phyloP scores from a whole-genome alignment of 371 early-diverging fungal species.

The Ordospora pajunii region DNA sequence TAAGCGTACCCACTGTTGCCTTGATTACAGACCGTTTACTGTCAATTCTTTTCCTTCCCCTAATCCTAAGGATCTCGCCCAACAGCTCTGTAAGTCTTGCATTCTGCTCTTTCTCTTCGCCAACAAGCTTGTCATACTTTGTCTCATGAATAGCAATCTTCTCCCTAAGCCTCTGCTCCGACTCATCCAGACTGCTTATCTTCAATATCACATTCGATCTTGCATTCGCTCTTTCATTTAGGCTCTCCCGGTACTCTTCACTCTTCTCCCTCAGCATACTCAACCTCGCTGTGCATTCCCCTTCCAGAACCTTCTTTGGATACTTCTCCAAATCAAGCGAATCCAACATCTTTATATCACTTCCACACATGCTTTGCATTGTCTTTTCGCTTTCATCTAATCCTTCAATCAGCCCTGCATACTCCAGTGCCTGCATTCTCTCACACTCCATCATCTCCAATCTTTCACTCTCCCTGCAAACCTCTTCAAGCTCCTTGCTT shows the following conservation, averaged over 20 bases:
- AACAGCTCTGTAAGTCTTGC: slow-evolving; percentile 66
- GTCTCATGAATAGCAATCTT: neutral
- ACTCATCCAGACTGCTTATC: neutral
- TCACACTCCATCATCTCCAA: neutral
- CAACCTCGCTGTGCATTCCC: slow-evolving; percentile 21
- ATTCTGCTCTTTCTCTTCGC: slow-evolving; percentile 67
- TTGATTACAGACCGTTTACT: slow-evolving; percentile 68
- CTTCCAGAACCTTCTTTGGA: slow-evolving; percentile 4
- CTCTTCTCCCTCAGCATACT: slow-evolving; percentile 34
- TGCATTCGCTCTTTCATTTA: slow-evolving; percentile 17
- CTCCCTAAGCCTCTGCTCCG: neutral
- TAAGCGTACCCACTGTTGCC: slow-evolving; percentile 64
- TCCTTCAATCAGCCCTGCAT: neutral
- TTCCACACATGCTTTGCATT: neutral
- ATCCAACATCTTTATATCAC: neutral
- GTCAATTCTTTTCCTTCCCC: slow-evolving; percentile 68
- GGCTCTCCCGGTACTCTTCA: slow-evolving; percentile 5
- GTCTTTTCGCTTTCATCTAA: slow-evolving; percentile 8
- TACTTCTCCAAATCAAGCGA: slow-evolving; percentile 1
- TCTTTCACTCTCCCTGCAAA: slow-evolving; percentile 57
- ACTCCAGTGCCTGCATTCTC: neutral
- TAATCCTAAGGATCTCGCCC: slow-evolving; percentile 62
- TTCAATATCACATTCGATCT: neutral
- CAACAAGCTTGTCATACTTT: slow-evolving; percentile 5
- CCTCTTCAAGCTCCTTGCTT: slow-evolving; percentile 64